Base-by-base conservation (phyloP, 129 eudicot genomes). In the Artemisia argyi region DNA sequence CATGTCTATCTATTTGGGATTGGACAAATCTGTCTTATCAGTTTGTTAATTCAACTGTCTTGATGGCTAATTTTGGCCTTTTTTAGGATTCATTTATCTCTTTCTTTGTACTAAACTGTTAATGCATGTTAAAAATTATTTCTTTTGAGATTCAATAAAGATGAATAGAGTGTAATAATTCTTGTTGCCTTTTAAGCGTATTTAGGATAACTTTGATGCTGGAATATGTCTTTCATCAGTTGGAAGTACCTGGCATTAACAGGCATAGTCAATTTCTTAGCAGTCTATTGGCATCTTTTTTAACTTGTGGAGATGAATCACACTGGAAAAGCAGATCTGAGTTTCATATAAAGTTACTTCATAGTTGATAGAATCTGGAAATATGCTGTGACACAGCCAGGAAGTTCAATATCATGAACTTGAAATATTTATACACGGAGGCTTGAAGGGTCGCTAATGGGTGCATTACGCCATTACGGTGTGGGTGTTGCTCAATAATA, bases 1-100 rank as follows among this genome's bases (percentile, higher is more conserved):
- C 69, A 39, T 16, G 22, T 61, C 35, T 52, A 1, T 32, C 9
- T 28, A 63, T 61, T 16, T 67, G 32, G 47, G 69, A 64, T 19
- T 6, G 66, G 82, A 57, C 66, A 49, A 72, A 47, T 20, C 11
- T 28, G 39, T 72, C 69, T 20, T 73, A 64, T 57, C 53, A 2
- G 73, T 57, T 64, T 77, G 65, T 66, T 69, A 20, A 35, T 63
- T 18, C 12, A 22, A 53, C 73, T n/a, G 42, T 30, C 60, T 58
- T 47, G 48, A 68, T 67, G 65, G 83, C 62, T 17, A 75, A 26
- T 26, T 24, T 46, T 35, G 74, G 69, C 67, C 52, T 51, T 4
- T 26, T 59, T 76, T 77, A n/a, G 74, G 71, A 57, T 20, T 57
- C 14, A 16, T 48, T 39, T 6, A 18, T 59, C 9, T 68, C 51